Evolutionary conservation across 78 protist genomes (phyloP), one percentile per base, ranked within the genome.

Genomic region (Dictyostelium brefeldianum): DNA sequence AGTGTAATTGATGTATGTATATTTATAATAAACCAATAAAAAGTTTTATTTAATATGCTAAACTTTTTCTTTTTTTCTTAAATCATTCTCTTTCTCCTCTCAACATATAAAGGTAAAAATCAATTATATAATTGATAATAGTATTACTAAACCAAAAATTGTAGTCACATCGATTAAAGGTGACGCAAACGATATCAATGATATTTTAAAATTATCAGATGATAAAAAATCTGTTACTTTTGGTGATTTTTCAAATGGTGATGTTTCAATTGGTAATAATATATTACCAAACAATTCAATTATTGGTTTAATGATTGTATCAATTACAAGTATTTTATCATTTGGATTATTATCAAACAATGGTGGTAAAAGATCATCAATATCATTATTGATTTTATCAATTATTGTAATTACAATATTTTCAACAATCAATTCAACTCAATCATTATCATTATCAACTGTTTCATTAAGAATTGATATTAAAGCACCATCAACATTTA

Each of bases 401-500:
- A n/a, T 67, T 31, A 12, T 62, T 62, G 4, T 29, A n/a, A 25
- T 27, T 67, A 67, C 47, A 4, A 31, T 25, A 5, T 67, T 67
- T 36, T 36, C 43, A 36, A 36, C 43, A 36, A 62, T 59, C 3
- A 59, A 59, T n/a, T n/a, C 43, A 36, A 36, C 43, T 36, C 70
- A 62, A 62, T 67, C 75, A 31, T 27, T 67, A 67, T n/a, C 69
- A 20, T 31, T 67, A 67, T 67, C 75, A 59, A 62, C 48, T 5
- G 62, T 75, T 25, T 43, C 81, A 75, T 12, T 75, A 22, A 20
- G 43, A 48, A 25, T 75, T 25, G 81, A 75, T 25, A 50, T 75
- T 75, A 75, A 20, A 14, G 62, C 25, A 75, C 81, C 81, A 22
- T 59, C 81, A 48, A 48, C 57, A 17, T 75, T 75, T 50, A 48